Evolutionary conservation across 23 red algal species (phyloP).

Genomic region (Pyropia yezoensis): DNA sequence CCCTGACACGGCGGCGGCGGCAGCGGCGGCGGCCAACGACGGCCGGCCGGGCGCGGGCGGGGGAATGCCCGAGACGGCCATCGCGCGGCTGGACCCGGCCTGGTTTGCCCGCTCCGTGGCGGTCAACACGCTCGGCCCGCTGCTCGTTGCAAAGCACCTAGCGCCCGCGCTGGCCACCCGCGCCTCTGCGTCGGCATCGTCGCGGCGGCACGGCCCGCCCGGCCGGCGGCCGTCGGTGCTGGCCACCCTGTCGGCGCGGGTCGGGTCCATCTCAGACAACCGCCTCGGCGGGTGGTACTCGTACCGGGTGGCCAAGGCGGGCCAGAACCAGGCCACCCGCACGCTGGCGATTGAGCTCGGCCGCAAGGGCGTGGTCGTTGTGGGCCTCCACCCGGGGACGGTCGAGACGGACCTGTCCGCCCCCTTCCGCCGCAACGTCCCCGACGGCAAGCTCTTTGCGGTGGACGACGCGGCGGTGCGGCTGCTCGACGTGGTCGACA

Average conservation of each 20-base stretch:
- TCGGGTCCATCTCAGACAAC: slow-evolving; percentile 56
- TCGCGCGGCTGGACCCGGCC: slow-evolving; percentile 23
- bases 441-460: slow-evolving; percentile 30
- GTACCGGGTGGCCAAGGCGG: slow-evolving; percentile 58
- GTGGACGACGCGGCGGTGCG: slow-evolving; percentile 37
- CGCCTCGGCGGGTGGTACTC: slow-evolving; percentile 62
- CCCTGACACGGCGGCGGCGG: too few relatives aligned
- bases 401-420: slow-evolving; percentile 59
- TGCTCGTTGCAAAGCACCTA: slow-evolving; percentile 61
- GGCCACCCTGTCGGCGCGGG: slow-evolving; percentile 52
- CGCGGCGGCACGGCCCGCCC: slow-evolving; percentile 9
- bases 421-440: slow-evolving; percentile 51
- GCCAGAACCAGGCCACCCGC: slow-evolving; percentile 61
- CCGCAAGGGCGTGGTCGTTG: slow-evolving; percentile 33
- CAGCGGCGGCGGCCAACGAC: too few relatives aligned
- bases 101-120: slow-evolving; percentile 31
- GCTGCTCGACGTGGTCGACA: slow-evolving; percentile 69
- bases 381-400: slow-evolving; percentile 62
- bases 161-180: slow-evolving; percentile 42
- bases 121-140: slow-evolving; percentile 65
- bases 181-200: too few relatives aligned
- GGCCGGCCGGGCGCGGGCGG: not conserved
- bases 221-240: slow-evolving; percentile 43
- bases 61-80: slow-evolving; percentile 48
- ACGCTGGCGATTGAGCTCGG: slow-evolving; percentile 50